Percentiles rank a stretch among this genome's conserved stretches.
These are phyloP conservation scores for Nephelium lappaceum DNA, from an alignment of 345 rosid genomes.

Conservation along the genomic window DNA sequence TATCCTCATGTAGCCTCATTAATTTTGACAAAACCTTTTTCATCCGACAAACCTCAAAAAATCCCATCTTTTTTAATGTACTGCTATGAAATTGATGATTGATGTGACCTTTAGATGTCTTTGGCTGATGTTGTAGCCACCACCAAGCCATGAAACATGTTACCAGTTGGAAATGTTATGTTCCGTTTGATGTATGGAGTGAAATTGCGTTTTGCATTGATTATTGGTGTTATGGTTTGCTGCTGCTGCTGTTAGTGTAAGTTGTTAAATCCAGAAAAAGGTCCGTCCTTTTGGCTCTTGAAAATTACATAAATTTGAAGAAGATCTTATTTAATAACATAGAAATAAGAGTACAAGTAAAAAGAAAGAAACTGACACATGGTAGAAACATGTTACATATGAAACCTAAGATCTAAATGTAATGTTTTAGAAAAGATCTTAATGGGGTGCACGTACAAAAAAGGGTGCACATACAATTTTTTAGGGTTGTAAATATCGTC, in stretches of 20 bases:
- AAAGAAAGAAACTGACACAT: neutral
- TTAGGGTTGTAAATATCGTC: too few species aligned
- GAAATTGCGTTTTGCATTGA: neutral
- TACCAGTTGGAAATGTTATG: neutral
- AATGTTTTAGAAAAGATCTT: too few species aligned
- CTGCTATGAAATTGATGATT: too few species aligned
- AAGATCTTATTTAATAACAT: neutral
- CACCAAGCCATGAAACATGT: neutral
- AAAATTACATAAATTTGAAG: neutral
- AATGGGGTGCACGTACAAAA: too few species aligned
- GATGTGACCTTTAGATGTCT: neutral
- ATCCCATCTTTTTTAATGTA: neutral
- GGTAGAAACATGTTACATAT: neutral
- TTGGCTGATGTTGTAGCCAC: too few species aligned
- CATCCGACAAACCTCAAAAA: too few species aligned
- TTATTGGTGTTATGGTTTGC: neutral
- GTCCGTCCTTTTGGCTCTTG: neutral
- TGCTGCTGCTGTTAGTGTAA: neutral
- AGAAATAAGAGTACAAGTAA: neutral
- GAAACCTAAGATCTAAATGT: conserved; percentile 40
- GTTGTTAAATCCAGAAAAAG: neutral
- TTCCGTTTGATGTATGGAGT: neutral
- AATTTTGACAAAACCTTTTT: too few species aligned
- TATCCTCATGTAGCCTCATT: too few species aligned
- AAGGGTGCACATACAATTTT: too few species aligned